These are phyloP conservation scores for Talaromyces trachyspermus DNA, from an alignment of 495 filamentous ascomycete species.

Conservation along the genomic window DNA sequence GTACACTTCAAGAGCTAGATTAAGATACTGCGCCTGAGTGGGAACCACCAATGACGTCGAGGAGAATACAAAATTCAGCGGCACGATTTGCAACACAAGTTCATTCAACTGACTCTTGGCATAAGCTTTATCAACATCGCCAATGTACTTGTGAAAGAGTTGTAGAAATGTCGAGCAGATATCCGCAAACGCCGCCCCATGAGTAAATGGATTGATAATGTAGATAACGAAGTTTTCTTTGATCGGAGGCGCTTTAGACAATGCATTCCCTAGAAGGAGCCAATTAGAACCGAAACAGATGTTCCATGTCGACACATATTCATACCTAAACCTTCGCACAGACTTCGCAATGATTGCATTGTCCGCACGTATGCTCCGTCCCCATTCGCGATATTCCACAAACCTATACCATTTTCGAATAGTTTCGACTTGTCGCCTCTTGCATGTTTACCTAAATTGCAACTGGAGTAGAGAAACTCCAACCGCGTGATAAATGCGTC, in stretches of 20 bases:
- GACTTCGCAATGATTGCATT: slow-evolving; percentile 30
- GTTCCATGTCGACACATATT: slow-evolving; percentile 8
- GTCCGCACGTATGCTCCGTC: slow-evolving; percentile 24
- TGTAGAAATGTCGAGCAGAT: slow-evolving; percentile 72
- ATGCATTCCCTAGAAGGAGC: slow-evolving; percentile 26
- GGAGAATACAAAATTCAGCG: slow-evolving; percentile 62
- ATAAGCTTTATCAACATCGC: slow-evolving; percentile 39
- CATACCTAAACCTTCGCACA: slow-evolving; percentile 39
- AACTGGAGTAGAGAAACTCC: slow-evolving; percentile 66
- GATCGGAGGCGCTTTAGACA: slow-evolving; percentile 36
- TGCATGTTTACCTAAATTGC: slow-evolving; percentile 67
- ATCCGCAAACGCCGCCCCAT: slow-evolving; percentile 58
- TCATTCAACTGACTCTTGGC: slow-evolving; percentile 52
- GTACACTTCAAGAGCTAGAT: slow-evolving; percentile 77
- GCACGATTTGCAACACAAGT: slow-evolving; percentile 76
- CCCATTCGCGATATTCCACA: slow-evolving; percentile 35
- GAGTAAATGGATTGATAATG: slow-evolving; percentile 68
- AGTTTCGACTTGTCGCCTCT: slow-evolving; percentile 44
- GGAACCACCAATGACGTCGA: slow-evolving; percentile 58
- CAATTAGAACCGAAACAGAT: slow-evolving; percentile 9
- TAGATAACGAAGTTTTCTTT: slow-evolving; percentile 76
- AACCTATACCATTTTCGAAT: slow-evolving; percentile 52
- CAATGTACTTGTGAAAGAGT: slow-evolving; percentile 63
- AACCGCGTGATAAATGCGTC: slow-evolving; percentile 65
- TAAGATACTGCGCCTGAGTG: slow-evolving; percentile 55